Base-by-base conservation (phyloP, 176 grass and related monocot species). In the Cocos nucifera region DNA sequence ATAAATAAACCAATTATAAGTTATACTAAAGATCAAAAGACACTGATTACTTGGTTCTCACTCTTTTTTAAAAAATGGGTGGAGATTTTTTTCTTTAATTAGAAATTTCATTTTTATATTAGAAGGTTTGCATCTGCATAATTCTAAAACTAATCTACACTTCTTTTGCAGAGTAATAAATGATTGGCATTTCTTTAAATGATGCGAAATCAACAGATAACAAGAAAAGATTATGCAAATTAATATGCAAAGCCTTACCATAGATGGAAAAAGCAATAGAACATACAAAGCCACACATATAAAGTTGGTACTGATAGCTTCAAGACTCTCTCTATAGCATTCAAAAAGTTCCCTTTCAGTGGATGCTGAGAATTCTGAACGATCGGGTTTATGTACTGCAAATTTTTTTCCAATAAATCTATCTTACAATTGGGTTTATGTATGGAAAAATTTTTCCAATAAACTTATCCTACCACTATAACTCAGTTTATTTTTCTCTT, bases 231-330 rank as follows among this genome's bases (percentile, higher is more conserved):
- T 12, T 10, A 44, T 44, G 35, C 32, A 35, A 35, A 2, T 35
- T 9, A 35, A 35, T 35, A 35, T 35, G 32, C 35, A 44, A 44
- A 3, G 74, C 81, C 81, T 82, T 76, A 92, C 90, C 90, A 95
- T 59, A 98, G 72, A 89, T 98, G 93, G 61, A 92, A 98, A 82
- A 92, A 98, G 64, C 87, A 90, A 66, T 98, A 98, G 84, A 98
- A 98, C 93, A 98, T 92, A 74, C 93, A 98, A 66, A 98, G 87
- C 93, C 87, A 92, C 28, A 98, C 93, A 9, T 98, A 98, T 65
- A 92, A 70, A 76, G 84, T 91, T 19, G 93, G 93, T 51, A 98
- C 78, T 67, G 93, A 98, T 39, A 98, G 74, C 79, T 92, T 98
- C 64, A 98, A 81, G 48, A 98, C 81, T 82, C 93, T 92, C 50